Evolutionary conservation across 352 stramenopile species (phyloP), one percentile per base, ranked within the genome.

Genomic region (Phytophthora ramorum): DNA sequence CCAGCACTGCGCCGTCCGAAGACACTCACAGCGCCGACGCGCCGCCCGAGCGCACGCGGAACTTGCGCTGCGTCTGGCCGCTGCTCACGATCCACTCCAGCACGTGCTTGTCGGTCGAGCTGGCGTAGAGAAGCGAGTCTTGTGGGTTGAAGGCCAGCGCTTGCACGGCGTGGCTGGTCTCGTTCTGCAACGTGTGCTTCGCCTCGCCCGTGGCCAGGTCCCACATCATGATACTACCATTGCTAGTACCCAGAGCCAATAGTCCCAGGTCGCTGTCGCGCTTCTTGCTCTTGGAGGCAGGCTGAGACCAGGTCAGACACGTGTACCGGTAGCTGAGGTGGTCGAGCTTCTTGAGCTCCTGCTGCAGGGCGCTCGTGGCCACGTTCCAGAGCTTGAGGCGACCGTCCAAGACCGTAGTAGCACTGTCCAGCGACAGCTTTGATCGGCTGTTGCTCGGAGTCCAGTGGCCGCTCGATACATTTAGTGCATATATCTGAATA

Each of bases 311-410:
- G 13, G 85, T 77, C 30, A 90, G 65, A 59, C 76, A 76, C 41
- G 85, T 96, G 75, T 92, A 94, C 45, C 83, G 88, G 81, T 93
- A 93, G 63, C 70, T 91, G 35, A 94, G 73, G 69, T 96, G 85
- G 63, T 96, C 85, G 48, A 83, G 82, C 73, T 96, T 84, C 61
- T 90, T 89, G 14, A 94, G 73, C 55, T 96, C 87, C 66, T 88
- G 81, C 50, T 87, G 76, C 56, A 96, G 59, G 26, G 78, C 62
- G 35, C 85, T 81, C 2, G 80, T 84, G 44, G 64, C 76, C 65
- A 91, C 76, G 62, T 96, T 73, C 85, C 86, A 96, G 43, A 96
- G 72, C 75, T 91, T 91, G 51, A 96, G 78, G 40, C 88, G 86
- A 59, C 83, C 85, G 75, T 96, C 88, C 51, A 28, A 28, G 24